Conservation (phyloP, 2,329 filamentous ascomycete species). For the Cercospora citrullina region DNA sequence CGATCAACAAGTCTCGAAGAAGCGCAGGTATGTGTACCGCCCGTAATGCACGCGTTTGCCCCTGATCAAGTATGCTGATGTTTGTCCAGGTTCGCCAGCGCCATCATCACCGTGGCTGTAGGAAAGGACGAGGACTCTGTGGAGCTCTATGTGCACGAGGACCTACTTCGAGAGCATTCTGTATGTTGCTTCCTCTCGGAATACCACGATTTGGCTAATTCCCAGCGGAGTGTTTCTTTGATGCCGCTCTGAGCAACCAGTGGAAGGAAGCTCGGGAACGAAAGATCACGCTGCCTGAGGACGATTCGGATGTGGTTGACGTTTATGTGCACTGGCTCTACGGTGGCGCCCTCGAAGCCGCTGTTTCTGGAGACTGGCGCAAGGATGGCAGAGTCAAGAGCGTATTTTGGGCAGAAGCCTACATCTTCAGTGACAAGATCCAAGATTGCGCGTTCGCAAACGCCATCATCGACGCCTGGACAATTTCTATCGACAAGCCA, state of each 20-base stretch:
- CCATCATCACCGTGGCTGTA: background rate
- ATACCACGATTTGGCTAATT: background rate
- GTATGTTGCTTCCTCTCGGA: background rate
- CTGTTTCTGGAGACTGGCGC: background rate
- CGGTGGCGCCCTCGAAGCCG: background rate
- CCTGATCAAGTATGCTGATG: too few species aligned
- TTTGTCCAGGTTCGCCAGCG: background rate
- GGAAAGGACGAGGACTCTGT: background rate
- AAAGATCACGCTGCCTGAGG: background rate
- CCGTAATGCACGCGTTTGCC: too few species aligned
- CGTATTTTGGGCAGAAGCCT: background rate
- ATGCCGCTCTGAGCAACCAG: background rate
- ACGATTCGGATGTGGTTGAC: background rate
- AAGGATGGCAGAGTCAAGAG: background rate
- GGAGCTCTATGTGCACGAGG: conserved; percentile 1
- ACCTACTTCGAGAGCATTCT: background rate
- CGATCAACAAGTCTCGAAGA: background rate
- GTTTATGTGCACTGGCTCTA: background rate
- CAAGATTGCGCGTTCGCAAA: background rate
- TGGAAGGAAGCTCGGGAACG: conserved; percentile 6
- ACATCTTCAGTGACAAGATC: background rate
- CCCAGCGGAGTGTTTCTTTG: background rate
- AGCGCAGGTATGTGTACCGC: background rate
- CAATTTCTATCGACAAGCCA: background rate
- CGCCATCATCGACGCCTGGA: background rate